phyloP scores from a whole-genome alignment of 129 eudicot genomes.

The Chrysanthemum makinoi region DNA sequence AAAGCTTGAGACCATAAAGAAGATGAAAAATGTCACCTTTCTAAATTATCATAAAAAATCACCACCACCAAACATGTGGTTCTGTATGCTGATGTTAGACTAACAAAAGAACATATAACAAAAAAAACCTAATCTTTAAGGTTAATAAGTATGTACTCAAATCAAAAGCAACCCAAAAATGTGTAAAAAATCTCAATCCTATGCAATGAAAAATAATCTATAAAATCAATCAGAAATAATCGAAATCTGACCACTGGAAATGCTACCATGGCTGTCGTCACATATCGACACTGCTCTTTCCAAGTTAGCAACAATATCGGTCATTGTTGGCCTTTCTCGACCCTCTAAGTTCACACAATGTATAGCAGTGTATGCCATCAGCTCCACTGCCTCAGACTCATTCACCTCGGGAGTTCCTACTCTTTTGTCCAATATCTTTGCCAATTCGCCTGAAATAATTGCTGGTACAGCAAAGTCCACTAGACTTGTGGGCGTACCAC shows the following conservation, averaged over 20 bases:
- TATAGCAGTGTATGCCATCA: slow-evolving; percentile 91
- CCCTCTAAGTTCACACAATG: slow-evolving; percentile 90
- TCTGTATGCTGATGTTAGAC: slow-evolving; percentile 22
- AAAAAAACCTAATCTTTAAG: slow-evolving; percentile 23
- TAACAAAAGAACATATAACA: slow-evolving; percentile 19
- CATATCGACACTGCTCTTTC: slow-evolving; percentile 76
- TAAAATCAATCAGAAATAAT: slow-evolving; percentile 59
- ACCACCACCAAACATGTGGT: slow-evolving; percentile 32
- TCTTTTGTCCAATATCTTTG: slow-evolving; percentile 58
- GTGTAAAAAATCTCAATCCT: slow-evolving; percentile 17
- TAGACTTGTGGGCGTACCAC: slow-evolving; percentile 54
- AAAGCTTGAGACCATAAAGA: neutral
- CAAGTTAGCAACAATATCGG: slow-evolving; percentile 80
- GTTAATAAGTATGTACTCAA: slow-evolving; percentile 33
- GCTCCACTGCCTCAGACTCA: slow-evolving; percentile 90
- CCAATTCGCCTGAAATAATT: slow-evolving; percentile 68
- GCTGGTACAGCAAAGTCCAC: slow-evolving; percentile 82
- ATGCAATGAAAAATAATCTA: slow-evolving; percentile 13
- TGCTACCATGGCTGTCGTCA: slow-evolving; percentile 78
- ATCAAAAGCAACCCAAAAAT: slow-evolving; percentile 17
- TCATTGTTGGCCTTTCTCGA: slow-evolving; percentile 85
- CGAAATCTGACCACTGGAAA: slow-evolving; percentile 75
- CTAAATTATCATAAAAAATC: neutral
- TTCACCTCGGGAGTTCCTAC: slow-evolving; percentile 65
- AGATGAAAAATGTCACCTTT: slow-evolving; percentile 5